These are phyloP conservation scores for Asterophora lycoperdoides DNA, from an alignment of 768 basidiomycete species.

Conservation along the genomic window DNA sequence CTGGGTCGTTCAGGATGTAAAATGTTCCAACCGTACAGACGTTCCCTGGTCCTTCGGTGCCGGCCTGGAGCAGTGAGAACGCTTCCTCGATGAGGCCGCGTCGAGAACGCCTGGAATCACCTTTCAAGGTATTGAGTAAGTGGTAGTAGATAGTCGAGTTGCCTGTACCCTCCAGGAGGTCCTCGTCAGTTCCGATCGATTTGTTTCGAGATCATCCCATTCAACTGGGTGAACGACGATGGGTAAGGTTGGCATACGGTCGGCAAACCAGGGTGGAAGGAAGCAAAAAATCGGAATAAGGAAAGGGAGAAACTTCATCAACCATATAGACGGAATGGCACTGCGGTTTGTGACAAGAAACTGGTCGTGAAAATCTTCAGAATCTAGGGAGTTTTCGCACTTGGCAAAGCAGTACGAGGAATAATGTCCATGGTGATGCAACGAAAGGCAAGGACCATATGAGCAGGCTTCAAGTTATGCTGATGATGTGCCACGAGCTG, in stretches of 20 bases:
- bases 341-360: conserved; percentile 29
- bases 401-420: conserved; percentile 37
- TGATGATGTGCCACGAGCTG: conserved; percentile 15
- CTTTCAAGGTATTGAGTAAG: conserved; percentile 15
- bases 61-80: conserved; percentile 33
- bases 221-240: conserved; percentile 11
- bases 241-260: conserved; percentile 3
- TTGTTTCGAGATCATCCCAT: conserved; percentile 9
- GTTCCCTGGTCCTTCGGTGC: conserved; percentile 36
- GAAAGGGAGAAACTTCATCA: conserved; percentile 30
- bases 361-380: conserved; percentile 30
- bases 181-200: conserved; percentile 13
- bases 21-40: conserved; percentile 35
- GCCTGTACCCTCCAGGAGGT: conserved; percentile 7
- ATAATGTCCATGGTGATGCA: conserved; percentile 41
- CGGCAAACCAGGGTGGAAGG: conserved; percentile 14
- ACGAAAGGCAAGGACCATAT: conserved; percentile 39
- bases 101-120: conserved; percentile 6
- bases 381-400: conserved; percentile 27
- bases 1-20: conserved; percentile 30
- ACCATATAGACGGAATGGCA: conserved; percentile 26
- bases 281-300: conserved; percentile 11
- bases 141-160: conserved; percentile 20
- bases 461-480: conserved; percentile 21
- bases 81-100: conserved; percentile 29